Evolutionary conservation across 2,329 filamentous ascomycete genomes (phyloP), one percentile per base, ranked within the genome.

Genomic region (Aureobasidium uvarum): DNA sequence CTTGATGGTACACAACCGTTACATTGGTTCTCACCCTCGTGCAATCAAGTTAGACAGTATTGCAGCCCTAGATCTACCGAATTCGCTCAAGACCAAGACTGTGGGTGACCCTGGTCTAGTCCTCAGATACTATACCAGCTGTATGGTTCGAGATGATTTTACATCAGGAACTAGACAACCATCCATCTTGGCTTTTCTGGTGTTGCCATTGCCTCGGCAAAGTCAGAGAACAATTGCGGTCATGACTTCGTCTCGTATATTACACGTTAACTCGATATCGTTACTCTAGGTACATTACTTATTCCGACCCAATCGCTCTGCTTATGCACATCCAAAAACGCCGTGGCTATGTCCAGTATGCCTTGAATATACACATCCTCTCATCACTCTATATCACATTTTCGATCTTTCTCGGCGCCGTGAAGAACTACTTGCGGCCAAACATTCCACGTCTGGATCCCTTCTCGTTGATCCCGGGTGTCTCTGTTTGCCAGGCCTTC

Each of bases 401-500:
- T 41, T 31, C 31, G 25, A 36, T 7, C 28, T 41, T 51, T 14
- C 31, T 39, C 6, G 16, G 11, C n/a, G 7, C 16, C 6, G 16
- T n/a, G 10, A 14, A 48, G 8, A 14, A 18, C 33, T 62, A 65
- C 45, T 66, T 66, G 58, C 58, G 68, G 13, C 68, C 68, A 45
- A 69, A 68, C 43, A 54, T 52, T 1, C 66, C 66, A 20, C 43
- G 52, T 31, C 52, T 67, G 10, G 60, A 28, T 8, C 28, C 51
- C 68, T 69, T 70, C 66, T 70, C 67, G 33, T 18, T 54, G 39
- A 67, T 58, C 3, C 64, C 65, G 2, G 62, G 52, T 6, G 56
- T 63, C 41, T 67, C 68, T n/a, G 66, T 67, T 25, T 64, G 48
- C 68, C 68, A 70, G 33, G 69, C 69, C 60, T 69, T 69, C 63